Conservation (phyloP, 2,329 filamentous ascomycete genomes). For the Scleromitrula shiraiana region DNA sequence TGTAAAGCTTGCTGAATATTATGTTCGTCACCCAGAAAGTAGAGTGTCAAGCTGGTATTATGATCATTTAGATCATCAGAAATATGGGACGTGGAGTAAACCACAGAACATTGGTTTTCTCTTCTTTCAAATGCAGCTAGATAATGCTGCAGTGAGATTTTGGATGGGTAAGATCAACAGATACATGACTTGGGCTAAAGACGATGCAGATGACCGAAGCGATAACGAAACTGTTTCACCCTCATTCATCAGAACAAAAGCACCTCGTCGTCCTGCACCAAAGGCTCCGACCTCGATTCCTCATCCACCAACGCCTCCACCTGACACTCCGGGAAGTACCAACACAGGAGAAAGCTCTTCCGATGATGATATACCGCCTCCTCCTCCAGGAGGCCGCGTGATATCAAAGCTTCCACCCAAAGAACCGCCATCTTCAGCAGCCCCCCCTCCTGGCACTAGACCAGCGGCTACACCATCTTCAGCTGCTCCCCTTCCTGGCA, state of each 20-base stretch:
- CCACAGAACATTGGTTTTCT: background rate
- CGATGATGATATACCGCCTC: too few species aligned
- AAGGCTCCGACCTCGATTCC: background rate
- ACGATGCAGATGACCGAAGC: background rate
- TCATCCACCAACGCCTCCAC: too few species aligned
- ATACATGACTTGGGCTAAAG: background rate
- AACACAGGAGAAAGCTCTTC: too few species aligned
- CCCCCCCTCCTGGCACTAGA: too few species aligned
- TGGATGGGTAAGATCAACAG: background rate
- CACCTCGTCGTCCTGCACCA: too few species aligned
- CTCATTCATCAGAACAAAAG: background rate
- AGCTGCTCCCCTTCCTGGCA: too few species aligned
- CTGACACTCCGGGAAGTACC: too few species aligned
- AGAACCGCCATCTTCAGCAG: too few species aligned
- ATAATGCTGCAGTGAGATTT: background rate
- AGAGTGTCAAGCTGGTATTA: slow-evolving; percentile 10
- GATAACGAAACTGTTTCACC: background rate
- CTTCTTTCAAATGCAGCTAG: background rate
- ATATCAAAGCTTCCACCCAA: too few species aligned
- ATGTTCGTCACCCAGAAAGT: slow-evolving; percentile 9
- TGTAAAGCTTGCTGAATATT: slow-evolving; percentile 16
- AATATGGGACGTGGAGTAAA: background rate
- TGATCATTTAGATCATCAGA: background rate
- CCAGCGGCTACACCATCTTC: too few species aligned
- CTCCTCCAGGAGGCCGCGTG: too few species aligned